phyloP scores from a whole-genome alignment of 345 rosid species.

The Bruguiera sexangula region DNA sequence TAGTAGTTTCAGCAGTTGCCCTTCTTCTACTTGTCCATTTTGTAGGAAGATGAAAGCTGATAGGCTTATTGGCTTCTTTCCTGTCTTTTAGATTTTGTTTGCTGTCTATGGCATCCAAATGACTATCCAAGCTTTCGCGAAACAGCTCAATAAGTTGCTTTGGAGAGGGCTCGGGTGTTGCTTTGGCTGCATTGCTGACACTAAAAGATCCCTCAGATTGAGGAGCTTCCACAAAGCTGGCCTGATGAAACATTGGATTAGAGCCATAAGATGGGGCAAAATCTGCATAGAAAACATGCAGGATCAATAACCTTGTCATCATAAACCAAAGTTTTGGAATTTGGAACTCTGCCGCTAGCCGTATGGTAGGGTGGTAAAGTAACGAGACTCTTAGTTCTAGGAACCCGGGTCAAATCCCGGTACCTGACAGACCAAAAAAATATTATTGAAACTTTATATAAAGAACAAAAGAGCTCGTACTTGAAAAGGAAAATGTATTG shows the following conservation, averaged over 20 bases:
- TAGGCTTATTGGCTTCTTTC: slow-evolving; percentile 16
- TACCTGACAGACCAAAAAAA: too few species aligned
- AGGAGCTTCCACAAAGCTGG: slow-evolving; percentile 24
- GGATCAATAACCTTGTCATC: not conserved
- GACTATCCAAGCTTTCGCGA: slow-evolving; percentile 37
- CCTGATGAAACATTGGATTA: slow-evolving; percentile 37
- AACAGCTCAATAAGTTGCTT: slow-evolving; percentile 60
- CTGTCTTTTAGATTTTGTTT: slow-evolving; percentile 16
- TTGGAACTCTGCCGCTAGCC: too few species aligned
- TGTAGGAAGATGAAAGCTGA: slow-evolving; percentile 12
- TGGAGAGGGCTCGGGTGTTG: slow-evolving; percentile 26
- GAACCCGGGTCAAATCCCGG: too few species aligned
- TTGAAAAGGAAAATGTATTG: not conserved
- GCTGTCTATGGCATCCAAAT: not conserved
- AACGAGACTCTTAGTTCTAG: too few species aligned
- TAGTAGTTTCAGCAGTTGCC: slow-evolving; percentile 19
- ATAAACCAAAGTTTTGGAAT: not conserved
- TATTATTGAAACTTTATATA: not conserved
- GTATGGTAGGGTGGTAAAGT: too few species aligned
- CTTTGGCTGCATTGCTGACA: slow-evolving; percentile 2
- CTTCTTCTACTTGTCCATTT: slow-evolving; percentile 16
- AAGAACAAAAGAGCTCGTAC: not conserved
- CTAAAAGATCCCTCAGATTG: slow-evolving; percentile 16
- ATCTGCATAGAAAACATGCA: slow-evolving; percentile 24
- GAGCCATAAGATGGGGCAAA: slow-evolving; percentile 34